A percentile compares a stretch with the other conserved stretches of the same genome.
Conservation (phyloP, 192 early-diverging fungal genomes). For the Chytriomyces sp. region DNA sequence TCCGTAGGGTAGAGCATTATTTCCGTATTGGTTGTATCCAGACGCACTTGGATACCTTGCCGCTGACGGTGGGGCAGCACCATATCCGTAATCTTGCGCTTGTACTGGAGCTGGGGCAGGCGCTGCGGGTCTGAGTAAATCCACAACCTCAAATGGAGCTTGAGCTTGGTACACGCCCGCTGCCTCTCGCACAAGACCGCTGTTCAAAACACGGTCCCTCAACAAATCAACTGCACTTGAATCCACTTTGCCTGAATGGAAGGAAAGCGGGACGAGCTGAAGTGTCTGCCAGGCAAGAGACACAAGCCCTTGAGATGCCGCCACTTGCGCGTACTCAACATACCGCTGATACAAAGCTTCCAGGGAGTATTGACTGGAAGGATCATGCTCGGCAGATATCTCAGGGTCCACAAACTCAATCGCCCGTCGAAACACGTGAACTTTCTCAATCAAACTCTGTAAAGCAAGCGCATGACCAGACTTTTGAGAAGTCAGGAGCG, state of each 20-base stretch:
- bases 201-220: slow-evolving; percentile 72
- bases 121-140: slow-evolving; percentile 44
- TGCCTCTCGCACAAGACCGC: slow-evolving; percentile 47
- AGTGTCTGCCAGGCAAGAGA: slow-evolving; percentile 78
- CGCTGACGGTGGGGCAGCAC: slow-evolving; percentile 5
- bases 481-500: slow-evolving; percentile 36
- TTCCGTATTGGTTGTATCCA: neutral
- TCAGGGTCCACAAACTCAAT: slow-evolving; percentile 87
- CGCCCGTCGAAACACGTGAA: slow-evolving; percentile 91
- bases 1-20: neutral
- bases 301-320: slow-evolving; percentile 78
- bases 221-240: slow-evolving; percentile 64
- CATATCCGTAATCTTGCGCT: neutral
- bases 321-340: slow-evolving; percentile 81
- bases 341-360: slow-evolving; percentile 83
- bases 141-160: slow-evolving; percentile 70
- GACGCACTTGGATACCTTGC: slow-evolving; percentile 13
- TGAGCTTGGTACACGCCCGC: slow-evolving; percentile 46
- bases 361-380: slow-evolving; percentile 53
- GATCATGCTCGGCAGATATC: slow-evolving; percentile 45
- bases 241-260: slow-evolving; percentile 47
- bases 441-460: slow-evolving; percentile 86
- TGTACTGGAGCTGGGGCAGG: slow-evolving; percentile 15
- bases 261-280: slow-evolving; percentile 75
- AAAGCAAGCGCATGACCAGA: slow-evolving; percentile 43